Percentiles rank a stretch among this genome's conserved stretches.
These are phyloP conservation scores for Ganoderma meredithae DNA, from an alignment of 1,284 basidiomycete genomes.

Conservation along the genomic window DNA sequence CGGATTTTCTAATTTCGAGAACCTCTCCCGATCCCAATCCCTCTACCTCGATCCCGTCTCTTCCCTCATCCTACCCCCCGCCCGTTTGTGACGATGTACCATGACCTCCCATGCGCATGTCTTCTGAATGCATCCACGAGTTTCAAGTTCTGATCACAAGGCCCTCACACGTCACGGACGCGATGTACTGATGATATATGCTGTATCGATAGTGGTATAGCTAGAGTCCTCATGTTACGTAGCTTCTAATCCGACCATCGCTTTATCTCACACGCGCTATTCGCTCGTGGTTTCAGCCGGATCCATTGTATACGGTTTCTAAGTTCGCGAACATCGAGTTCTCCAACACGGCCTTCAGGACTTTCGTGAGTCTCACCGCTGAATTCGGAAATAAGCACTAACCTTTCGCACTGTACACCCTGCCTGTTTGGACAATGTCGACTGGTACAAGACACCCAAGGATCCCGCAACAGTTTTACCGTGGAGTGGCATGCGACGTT, in stretches of 20 bases:
- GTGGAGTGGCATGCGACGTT: background rate
- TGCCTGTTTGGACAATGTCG: background rate
- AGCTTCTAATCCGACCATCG: constrained; percentile 28
- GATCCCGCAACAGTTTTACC: background rate
- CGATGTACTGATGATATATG: constrained; percentile 33
- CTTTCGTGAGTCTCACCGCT: background rate
- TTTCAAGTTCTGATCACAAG: constrained; percentile 9
- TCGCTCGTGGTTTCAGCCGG: background rate
- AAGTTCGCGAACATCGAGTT: background rate
- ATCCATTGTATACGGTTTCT: background rate
- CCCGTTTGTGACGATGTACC: constrained; percentile 11
- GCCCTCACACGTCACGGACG: constrained; percentile 21
- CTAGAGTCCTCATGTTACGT: constrained; percentile 32
- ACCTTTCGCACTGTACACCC: background rate
- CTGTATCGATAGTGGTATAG: constrained; percentile 36
- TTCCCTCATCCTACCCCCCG: background rate
- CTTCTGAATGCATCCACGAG: constrained; percentile 27
- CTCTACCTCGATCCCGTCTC: constrained; percentile 5
- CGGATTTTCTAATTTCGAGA: constrained; percentile 5
- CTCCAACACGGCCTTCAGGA: background rate
- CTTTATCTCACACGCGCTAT: constrained; percentile 11
- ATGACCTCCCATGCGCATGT: constrained; percentile 13
- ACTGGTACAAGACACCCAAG: background rate
- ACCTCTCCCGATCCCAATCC: background rate
- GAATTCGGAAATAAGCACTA: background rate